Base-by-base conservation (phyloP, 345 rosid genomes). In the Capsella bursapastoris region DNA sequence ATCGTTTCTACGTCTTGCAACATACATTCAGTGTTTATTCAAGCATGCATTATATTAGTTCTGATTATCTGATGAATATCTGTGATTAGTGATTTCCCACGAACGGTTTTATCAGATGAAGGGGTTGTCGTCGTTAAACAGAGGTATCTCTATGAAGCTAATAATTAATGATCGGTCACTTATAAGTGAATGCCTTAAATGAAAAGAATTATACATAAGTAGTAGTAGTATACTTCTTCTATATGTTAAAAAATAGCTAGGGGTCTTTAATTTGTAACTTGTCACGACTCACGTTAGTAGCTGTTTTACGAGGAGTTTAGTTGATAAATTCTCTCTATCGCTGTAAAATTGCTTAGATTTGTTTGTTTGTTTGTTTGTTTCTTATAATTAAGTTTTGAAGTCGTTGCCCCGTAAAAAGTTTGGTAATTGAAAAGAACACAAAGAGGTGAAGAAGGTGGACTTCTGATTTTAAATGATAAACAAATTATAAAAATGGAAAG, bases 401-500 rank as follows among this genome's bases (percentile, higher is more conserved):
- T 65, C 25, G 57, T 57, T 27, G 45, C 77, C 40, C 18, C 35
- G 12, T 44, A 34, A 34, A 6, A 11, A 45, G 65, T 65, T 51
- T 75, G 31, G 74, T 52, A 62, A 3, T 10, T 53, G 74, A 68
- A 75, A 76, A 45, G 27, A 62, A 45, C 70, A 34, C 37, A 34
- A 34, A 7, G 25, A 22, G 25, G 25, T 22, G 25, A 22, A 63
- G 15, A 76, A 68, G 38, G 52, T 62, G 65, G 75, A 76, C 70
- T 65, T 76, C 35, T 62, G 35, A 63, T 34, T 22, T 22, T 62
- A 61, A 63, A 63, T 62, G 34, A 28, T 11, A 22, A 22, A 28
- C 38, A 56, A 28, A 63, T 16, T 47, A 38, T 64, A 70, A 64
- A 70, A 70, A 76, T 56, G 27, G 60, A 70, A 56, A 70, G 59